These are phyloP conservation scores for Dothistroma septosporum DNA, from an alignment of 2,329 filamentous ascomycete genomes.

Conservation along the genomic window DNA sequence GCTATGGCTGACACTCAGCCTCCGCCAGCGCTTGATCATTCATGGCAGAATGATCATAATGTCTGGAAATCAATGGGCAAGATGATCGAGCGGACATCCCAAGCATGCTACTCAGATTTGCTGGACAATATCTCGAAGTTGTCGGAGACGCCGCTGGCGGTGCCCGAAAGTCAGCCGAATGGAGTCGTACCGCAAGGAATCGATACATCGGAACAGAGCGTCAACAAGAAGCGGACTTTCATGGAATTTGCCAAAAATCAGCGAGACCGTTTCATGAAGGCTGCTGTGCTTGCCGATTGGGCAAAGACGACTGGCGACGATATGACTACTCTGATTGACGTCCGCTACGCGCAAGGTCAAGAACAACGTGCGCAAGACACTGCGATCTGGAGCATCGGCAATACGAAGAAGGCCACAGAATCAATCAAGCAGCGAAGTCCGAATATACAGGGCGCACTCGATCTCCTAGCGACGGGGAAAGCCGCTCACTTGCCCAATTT, in stretches of 20 bases:
- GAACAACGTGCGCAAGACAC: conserved; percentile 38
- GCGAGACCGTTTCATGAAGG: conserved; percentile 87
- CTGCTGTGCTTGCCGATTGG: conserved; percentile 88
- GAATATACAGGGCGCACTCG: conserved; percentile 82
- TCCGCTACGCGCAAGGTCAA: conserved; percentile 65
- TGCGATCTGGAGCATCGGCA: conserved; percentile 30
- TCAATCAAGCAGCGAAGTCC: conserved; percentile 78
- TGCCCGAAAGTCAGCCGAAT: conserved; percentile 44
- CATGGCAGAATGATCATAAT: conserved; percentile 58
- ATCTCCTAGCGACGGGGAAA: conserved; percentile 74
- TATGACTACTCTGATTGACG: conserved; percentile 82
- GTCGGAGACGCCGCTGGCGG: conserved; percentile 56
- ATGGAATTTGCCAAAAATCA: conserved; percentile 74
- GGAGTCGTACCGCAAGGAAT: conserved; percentile 36
- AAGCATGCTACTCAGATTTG: conserved; percentile 77
- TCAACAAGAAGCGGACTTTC: conserved; percentile 70
- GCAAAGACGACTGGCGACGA: conserved; percentile 66
- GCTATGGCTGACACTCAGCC: conserved; percentile 8
- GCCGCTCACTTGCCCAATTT: conserved; percentile 77
- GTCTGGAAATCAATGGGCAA: conserved; percentile 68
- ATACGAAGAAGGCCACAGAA: conserved; percentile 68
- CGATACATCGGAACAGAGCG: conserved; percentile 61
- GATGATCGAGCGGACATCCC: conserved; percentile 72
- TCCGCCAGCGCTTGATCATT: conserved; percentile 57
- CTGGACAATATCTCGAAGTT: conserved; percentile 66